Conservation (phyloP, 352 stramenopile species). For the Pythium guiyangense region DNA sequence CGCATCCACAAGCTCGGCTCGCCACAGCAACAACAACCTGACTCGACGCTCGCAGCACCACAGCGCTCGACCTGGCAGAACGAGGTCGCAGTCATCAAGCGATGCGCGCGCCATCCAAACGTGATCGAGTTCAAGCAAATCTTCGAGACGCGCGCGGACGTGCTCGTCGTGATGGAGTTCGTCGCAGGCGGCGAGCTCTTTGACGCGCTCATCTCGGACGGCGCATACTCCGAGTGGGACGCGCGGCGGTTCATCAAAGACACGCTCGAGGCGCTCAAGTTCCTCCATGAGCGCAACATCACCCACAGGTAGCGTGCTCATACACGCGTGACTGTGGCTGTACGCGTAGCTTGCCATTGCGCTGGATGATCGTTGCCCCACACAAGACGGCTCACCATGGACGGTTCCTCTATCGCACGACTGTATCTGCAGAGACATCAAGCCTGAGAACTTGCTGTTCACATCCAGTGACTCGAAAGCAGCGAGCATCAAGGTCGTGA, state of each 20-base stretch:
- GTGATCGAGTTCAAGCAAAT: conserved; percentile 49
- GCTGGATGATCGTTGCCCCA: no score
- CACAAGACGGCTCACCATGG: no score
- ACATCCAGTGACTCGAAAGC: conserved; percentile 60
- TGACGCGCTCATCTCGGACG: conserved; percentile 61
- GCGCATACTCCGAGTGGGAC: conserved; percentile 75
- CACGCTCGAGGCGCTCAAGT: conserved; percentile 50
- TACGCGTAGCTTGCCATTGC: conserved; percentile 22
- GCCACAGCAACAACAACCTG: conserved; percentile 6
- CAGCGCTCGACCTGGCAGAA: conserved; percentile 28
- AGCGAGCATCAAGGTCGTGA: conserved; percentile 73
- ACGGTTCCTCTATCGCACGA: neutral
- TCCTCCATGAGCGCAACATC: conserved; percentile 67
- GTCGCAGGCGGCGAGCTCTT: conserved; percentile 64
- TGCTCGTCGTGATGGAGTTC: conserved; percentile 59
- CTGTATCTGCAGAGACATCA: conserved; percentile 48
- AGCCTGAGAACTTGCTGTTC: conserved; percentile 84
- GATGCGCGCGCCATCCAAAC: conserved; percentile 47
- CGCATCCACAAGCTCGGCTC: conserved; percentile 39
- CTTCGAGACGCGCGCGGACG: conserved; percentile 41
- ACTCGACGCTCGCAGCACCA: neutral
- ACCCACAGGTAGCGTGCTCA: conserved; percentile 61
- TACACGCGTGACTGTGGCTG: neutral
- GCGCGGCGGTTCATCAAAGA: conserved; percentile 41
- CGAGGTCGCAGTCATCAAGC: conserved; percentile 43